phyloP scores from a whole-genome alignment of 2,329 filamentous ascomycete species.

The Tympanopsis confertula region DNA sequence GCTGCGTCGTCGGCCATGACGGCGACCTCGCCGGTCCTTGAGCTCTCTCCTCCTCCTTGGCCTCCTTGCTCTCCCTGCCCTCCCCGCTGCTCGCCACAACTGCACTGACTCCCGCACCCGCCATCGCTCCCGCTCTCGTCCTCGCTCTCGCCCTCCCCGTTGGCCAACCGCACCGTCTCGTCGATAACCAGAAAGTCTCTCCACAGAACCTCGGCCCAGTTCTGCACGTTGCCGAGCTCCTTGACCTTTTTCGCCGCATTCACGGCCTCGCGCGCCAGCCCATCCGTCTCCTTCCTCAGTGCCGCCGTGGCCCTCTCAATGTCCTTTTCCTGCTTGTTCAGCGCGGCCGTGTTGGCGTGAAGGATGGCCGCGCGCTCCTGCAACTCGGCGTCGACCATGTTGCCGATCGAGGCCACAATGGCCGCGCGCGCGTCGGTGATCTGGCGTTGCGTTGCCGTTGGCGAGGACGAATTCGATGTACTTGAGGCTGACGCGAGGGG shows the following conservation, averaged over 20 bases:
- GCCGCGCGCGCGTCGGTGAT: slow-evolving; percentile 45
- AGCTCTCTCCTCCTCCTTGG: neutral
- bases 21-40: too few species aligned
- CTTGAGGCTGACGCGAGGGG: neutral
- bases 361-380: slow-evolving; percentile 56
- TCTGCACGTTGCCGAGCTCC: slow-evolving; percentile 72
- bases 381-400: slow-evolving; percentile 58
- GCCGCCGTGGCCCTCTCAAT: slow-evolving; percentile 46
- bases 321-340: slow-evolving; percentile 57
- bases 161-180: slow-evolving; percentile 49
- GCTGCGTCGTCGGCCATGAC: too few species aligned
- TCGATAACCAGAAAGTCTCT: slow-evolving; percentile 51
- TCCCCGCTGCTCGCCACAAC: neutral
- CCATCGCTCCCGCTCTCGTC: slow-evolving; percentile 14
- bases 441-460: slow-evolving; percentile 26
- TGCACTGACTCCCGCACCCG: slow-evolving; percentile 8
- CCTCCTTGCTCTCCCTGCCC: neutral
- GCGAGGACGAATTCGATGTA: slow-evolving; percentile 4
- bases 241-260: slow-evolving; percentile 55
- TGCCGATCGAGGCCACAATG: slow-evolving; percentile 52
- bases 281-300: slow-evolving; percentile 52
- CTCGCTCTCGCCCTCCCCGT: slow-evolving; percentile 11
- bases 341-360: slow-evolving; percentile 55
- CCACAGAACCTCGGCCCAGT: slow-evolving; percentile 77
- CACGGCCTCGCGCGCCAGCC: slow-evolving; percentile 51